Base-by-base conservation (phyloP, 2,329 filamentous ascomycete genomes). In the Helotiales sp. region DNA sequence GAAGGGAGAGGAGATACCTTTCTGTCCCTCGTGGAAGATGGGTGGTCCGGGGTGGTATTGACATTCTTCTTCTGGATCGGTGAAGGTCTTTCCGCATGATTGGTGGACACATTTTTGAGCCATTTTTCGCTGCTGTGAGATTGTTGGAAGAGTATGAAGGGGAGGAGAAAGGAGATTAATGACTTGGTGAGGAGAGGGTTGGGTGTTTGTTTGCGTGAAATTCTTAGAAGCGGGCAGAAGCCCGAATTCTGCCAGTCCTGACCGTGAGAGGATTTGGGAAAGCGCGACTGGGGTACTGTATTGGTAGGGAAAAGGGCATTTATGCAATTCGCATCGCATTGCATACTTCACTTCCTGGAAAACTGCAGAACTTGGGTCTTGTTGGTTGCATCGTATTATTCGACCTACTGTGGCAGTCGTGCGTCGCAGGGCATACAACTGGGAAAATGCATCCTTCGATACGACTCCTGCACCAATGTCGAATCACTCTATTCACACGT, bases 21-120 rank as follows among this genome's bases (percentile, higher is more conserved):
- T 98, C 77, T 97, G 93, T 61, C 95, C 95, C 78, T 99, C 95
- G 74, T 98, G 95, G 75, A 99, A 99, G 72, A 95, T 82, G 46
- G 95, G 95, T 63, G 93, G 91, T 56, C 93, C 93, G 42, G 93
- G 91, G 76, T 99, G 95, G 78, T 97, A 98, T 67, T 85, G 78
- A 77, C 95, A 99, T 66, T 87, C 82, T 74, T 96, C 93, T 40
- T 91, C 85, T 9, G 87, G 76, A 73, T 97, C 89, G 49, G 87
- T 86, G 75, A 91, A 98, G 63, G 80, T 75, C 81, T 97, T 98
- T 69, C 89, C 91, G 76, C 95, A 99, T 73, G 93, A 92, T 76
- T 96, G 93, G 79, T 97, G 95, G 58, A 97, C 91, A 75, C 95
- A 99, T 79, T 96, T 98, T 69, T 87, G 83, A 57, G 87, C 63